A percentile compares a stretch with the other conserved stretches of the same genome.
phyloP scores from a whole-genome alignment of 805 yeast genomes.

The Metschnikowia amazonensis region DNA sequence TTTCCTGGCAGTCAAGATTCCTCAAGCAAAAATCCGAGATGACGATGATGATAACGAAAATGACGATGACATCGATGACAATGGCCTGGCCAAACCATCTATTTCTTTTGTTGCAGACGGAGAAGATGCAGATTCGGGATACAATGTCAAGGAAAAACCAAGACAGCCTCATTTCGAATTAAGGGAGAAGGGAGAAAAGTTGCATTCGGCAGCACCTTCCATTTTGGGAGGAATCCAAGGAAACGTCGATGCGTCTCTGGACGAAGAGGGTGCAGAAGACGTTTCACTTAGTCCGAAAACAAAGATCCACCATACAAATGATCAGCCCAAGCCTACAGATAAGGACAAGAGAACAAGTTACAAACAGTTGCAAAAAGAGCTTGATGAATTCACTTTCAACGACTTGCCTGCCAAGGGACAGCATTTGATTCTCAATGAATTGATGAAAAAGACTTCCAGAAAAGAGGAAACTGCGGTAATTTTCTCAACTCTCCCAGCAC shows the following conservation, averaged over 20 bases:
- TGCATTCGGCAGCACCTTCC: constrained; percentile 5
- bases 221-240: constrained; percentile 3
- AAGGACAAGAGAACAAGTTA: constrained; percentile 18
- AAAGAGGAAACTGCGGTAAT: constrained; percentile 58
- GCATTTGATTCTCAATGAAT: constrained; percentile 80
- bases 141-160: constrained; percentile 3
- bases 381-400: constrained; percentile 54
- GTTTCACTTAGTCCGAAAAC: not conserved
- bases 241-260: constrained; percentile 1
- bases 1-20: constrained; percentile 69
- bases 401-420: constrained; percentile 91
- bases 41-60: constrained; percentile 54
- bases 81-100: constrained; percentile 44
- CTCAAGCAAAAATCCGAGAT: constrained; percentile 61
- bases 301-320: not conserved
- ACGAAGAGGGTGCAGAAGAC: constrained; percentile 1
- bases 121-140: constrained; percentile 18
- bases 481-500: constrained; percentile 88
- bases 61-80: constrained; percentile 17
- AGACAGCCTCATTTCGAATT: not conserved
- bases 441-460: constrained; percentile 65
- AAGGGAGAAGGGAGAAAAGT: not conserved
- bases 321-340: constrained; percentile 10
- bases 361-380: constrained; percentile 37
- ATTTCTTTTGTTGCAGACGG: constrained; percentile 55